Percentiles rank a stretch among this genome's conserved stretches.
These are phyloP conservation scores for Penicillium sp. DNA, from an alignment of 2,329 filamentous ascomycete genomes.

Conservation along the genomic window DNA sequence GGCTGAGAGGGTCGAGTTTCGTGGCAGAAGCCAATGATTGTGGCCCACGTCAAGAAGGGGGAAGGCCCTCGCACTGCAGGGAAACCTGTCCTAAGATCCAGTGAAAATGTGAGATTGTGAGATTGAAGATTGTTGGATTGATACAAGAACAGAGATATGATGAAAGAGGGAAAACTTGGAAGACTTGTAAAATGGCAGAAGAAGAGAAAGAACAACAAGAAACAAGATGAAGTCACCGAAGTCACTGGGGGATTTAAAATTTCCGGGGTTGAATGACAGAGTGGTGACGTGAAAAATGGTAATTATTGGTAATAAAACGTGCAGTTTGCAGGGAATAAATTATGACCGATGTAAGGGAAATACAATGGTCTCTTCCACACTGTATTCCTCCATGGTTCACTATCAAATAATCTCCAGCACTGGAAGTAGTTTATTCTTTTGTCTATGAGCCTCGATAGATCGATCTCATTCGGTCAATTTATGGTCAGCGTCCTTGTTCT, in stretches of 20 bases:
- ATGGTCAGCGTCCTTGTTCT: background rate
- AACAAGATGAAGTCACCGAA: background rate
- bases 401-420: too few relatives aligned
- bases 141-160: background rate
- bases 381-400: background rate
- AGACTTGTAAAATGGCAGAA: background rate
- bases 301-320: constrained; percentile 2
- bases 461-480: too few relatives aligned
- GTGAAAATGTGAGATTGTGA: background rate
- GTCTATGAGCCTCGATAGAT: too few relatives aligned
- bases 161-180: background rate
- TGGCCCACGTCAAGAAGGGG: constrained; percentile 30
- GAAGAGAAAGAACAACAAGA: background rate
- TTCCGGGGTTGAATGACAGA: background rate
- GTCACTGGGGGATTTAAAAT: background rate
- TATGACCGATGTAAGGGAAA: constrained; percentile 2
- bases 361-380: constrained; percentile 3
- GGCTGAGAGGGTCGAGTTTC: constrained; percentile 25
- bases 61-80: constrained; percentile 20
- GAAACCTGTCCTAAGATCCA: constrained; percentile 21
- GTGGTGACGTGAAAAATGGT: background rate
- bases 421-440: too few relatives aligned
- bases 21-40: constrained; percentile 27
- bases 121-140: too few relatives aligned
- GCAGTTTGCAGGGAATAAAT: background rate